Percentiles rank a stretch among this genome's conserved stretches.
Conservation (phyloP, 2,329 filamentous ascomycete species). For the Penicillium sp. region DNA sequence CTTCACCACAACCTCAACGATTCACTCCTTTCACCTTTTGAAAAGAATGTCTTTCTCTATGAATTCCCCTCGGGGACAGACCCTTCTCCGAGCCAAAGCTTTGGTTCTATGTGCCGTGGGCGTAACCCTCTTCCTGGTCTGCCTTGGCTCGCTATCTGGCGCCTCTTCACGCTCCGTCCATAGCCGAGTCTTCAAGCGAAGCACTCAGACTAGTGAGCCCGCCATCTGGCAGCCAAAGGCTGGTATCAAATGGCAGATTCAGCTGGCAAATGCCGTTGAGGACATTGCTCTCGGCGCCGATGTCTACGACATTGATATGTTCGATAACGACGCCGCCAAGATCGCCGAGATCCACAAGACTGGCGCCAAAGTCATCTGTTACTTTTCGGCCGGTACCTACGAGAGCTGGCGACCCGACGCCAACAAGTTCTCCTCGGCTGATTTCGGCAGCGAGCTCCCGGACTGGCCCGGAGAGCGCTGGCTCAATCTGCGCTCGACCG, state of each 20-base stretch:
- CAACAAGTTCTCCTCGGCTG: slow-evolving; percentile 48
- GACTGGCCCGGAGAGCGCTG: slow-evolving; percentile 64
- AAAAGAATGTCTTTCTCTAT: not conserved
- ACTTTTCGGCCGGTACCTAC: slow-evolving; percentile 66
- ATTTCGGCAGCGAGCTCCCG: slow-evolving; percentile 54
- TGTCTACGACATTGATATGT: slow-evolving; percentile 59
- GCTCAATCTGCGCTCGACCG: slow-evolving; percentile 53
- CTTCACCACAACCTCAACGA: too few species aligned
- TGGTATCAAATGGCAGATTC: slow-evolving; percentile 56
- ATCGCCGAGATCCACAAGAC: slow-evolving; percentile 46
- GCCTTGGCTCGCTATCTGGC: not conserved
- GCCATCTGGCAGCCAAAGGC: slow-evolving; percentile 49
- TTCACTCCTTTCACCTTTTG: not conserved
- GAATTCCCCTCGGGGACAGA: not conserved
- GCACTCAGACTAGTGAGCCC: slow-evolving; percentile 2
- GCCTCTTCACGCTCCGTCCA: not conserved
- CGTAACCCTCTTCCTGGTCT: not conserved
- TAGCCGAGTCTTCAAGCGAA: not conserved
- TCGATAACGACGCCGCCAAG: slow-evolving; percentile 45
- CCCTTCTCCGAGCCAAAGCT: not conserved
- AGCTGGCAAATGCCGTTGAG: slow-evolving; percentile 42
- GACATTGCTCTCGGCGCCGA: slow-evolving; percentile 46
- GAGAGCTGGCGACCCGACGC: slow-evolving; percentile 59
- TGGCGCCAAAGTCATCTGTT: slow-evolving; percentile 63
- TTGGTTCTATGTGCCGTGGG: not conserved